A percentile compares a stretch with the other conserved stretches of the same genome.
Conservation (phyloP, 179 eudicot genomes). For the Amaranthus tricolor region DNA sequence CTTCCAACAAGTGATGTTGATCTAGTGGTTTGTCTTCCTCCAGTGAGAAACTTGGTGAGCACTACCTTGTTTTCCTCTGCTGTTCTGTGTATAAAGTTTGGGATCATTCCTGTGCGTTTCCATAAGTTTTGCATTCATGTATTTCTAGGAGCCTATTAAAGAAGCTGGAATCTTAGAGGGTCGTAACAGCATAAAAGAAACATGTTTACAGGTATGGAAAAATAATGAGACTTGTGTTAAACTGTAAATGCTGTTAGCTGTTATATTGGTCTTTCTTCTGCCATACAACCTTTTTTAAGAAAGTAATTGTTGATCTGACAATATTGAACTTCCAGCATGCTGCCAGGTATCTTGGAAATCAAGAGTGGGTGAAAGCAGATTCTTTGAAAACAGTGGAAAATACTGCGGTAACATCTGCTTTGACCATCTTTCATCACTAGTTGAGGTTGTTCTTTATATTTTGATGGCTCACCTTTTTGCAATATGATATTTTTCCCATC, state of each 20-base stretch:
- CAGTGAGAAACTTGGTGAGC: conserved; percentile 93
- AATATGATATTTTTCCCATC: conserved; percentile 1
- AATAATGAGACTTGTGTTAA: background rate
- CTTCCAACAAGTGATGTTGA: conserved; percentile 98
- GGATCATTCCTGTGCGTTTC: background rate
- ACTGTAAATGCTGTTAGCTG: background rate
- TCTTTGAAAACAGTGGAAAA: conserved; percentile 95
- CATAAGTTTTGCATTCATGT: background rate
- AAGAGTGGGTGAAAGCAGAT: conserved; percentile 97
- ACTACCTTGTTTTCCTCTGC: conserved; percentile 12
- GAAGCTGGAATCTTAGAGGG: conserved; percentile 99
- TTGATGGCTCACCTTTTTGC: conserved; percentile 12
- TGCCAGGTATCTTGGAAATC: conserved; percentile 94
- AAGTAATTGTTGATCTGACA: conserved; percentile 14
- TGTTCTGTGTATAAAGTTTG: background rate
- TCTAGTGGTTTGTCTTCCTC: conserved; percentile 97
- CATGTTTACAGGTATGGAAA: conserved; percentile 80
- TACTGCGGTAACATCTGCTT: conserved; percentile 61
- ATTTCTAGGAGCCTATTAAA: conserved; percentile 85
- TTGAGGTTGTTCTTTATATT: conserved; percentile 12
- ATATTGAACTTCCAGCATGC: conserved; percentile 70
- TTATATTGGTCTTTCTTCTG: background rate
- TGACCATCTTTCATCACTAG: background rate
- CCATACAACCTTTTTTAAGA: background rate
- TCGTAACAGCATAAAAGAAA: conserved; percentile 96